Evolutionary conservation across 2,329 filamentous ascomycete genomes (phyloP).

Genomic region (Colletotrichum spinosum): DNA sequence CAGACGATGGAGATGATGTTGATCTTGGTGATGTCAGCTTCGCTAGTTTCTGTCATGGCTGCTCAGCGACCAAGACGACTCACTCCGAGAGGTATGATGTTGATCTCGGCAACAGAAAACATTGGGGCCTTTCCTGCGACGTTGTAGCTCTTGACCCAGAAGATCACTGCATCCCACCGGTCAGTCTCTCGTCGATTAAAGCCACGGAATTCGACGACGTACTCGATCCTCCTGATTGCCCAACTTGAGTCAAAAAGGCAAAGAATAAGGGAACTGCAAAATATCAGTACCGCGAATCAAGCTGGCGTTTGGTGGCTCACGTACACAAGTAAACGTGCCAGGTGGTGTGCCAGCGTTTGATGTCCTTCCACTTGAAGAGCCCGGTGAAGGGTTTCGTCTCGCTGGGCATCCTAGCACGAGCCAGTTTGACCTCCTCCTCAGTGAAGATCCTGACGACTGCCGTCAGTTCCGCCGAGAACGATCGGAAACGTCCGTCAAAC

Average conservation of each 20-base stretch:
- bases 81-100: conserved; percentile 44
- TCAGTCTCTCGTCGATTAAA: background rate
- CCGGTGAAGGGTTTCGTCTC: conserved; percentile 41
- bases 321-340: conserved; percentile 45
- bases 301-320: background rate
- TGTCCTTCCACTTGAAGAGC: conserved; percentile 45
- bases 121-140: conserved; percentile 36
- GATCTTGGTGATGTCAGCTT: conserved; percentile 34
- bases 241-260: conserved; percentile 39
- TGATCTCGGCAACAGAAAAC: conserved; percentile 43
- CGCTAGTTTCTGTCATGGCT: background rate
- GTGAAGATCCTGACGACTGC: conserved; percentile 40
- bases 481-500: background rate
- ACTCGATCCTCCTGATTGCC: conserved; percentile 42
- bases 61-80: conserved; percentile 8
- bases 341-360: conserved; percentile 44
- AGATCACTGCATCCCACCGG: conserved; percentile 40
- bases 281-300: background rate
- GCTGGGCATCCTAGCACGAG: conserved; percentile 41
- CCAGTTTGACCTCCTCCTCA: conserved; percentile 39
- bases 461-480: too few species aligned
- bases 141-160: conserved; percentile 45
- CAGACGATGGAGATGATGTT: conserved; percentile 41
- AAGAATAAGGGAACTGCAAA: conserved; percentile 41
- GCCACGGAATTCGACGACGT: conserved; percentile 3